Conservation (phyloP, 2,329 filamentous ascomycete genomes). For the Aspergillus brunneoviolaceus region DNA sequence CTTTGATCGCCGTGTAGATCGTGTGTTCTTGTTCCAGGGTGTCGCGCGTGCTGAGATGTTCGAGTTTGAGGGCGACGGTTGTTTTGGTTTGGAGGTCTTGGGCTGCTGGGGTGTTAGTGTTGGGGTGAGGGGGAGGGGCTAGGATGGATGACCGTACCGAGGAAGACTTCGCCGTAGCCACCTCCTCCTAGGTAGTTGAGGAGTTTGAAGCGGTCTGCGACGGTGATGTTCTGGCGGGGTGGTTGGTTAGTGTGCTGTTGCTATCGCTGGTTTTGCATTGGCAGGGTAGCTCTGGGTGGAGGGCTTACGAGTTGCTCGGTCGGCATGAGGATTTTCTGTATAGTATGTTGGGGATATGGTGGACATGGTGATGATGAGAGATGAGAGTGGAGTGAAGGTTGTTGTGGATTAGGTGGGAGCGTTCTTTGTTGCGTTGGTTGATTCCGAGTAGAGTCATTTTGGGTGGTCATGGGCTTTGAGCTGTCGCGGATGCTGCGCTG, state of each 20-base stretch:
- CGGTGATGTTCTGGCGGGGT: not conserved
- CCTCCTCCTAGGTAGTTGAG: not conserved
- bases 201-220: not conserved
- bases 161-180: not conserved
- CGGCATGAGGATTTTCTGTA: not conserved
- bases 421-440: not conserved
- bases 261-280: not conserved
- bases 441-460: too few relatives aligned
- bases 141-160: not conserved
- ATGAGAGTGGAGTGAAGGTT: not conserved
- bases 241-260: not conserved
- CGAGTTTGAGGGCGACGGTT: not conserved
- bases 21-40: not conserved
- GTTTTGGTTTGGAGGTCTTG: not conserved
- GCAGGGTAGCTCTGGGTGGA: not conserved
- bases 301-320: not conserved
- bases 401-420: not conserved
- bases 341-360: not conserved
- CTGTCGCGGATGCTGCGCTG: not conserved
- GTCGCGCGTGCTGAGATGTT: not conserved
- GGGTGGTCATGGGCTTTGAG: not conserved
- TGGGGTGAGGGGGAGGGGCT: not conserved
- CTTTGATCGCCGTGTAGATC: not conserved
- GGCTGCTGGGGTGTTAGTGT: not conserved
- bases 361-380: not conserved